A percentile compares a stretch with the other conserved stretches of the same genome.
Evolutionary conservation across 768 basidiomycete genomes (phyloP).

Genomic region (Tulasnella calospora): DNA sequence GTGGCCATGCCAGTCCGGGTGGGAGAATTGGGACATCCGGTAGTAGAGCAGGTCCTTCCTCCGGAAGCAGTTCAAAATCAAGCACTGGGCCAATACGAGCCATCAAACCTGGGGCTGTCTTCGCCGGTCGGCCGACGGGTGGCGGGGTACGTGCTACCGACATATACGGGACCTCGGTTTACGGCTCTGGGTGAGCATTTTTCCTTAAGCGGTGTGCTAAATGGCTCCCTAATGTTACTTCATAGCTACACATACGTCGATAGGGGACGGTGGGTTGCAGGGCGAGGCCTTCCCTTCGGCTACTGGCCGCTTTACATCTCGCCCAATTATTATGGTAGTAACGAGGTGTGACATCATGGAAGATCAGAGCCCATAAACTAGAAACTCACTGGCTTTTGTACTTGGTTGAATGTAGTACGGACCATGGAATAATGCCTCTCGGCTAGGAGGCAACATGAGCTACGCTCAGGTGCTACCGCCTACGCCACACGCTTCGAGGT

Average conservation of each 20-base stretch:
- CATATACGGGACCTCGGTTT: constrained; percentile 12
- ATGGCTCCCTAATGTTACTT: no score
- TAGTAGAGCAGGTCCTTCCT: not conserved
- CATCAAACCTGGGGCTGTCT: constrained; percentile 9
- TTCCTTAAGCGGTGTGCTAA: not conserved
- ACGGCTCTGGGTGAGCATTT: constrained; percentile 15
- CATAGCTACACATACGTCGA: not conserved
- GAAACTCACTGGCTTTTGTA: not conserved
- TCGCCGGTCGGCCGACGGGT: constrained; percentile 15
- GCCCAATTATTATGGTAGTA: constrained; percentile 21
- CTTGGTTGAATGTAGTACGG: constrained; percentile 10
- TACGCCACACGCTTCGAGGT: not conserved
- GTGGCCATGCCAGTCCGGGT: no score
- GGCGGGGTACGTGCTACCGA: constrained; percentile 1
- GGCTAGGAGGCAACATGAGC: constrained; percentile 19
- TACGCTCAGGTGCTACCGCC: constrained; percentile 7
- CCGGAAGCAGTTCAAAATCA: not conserved
- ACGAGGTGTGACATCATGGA: constrained; percentile 13
- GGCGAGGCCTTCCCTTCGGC: constrained; percentile 23
- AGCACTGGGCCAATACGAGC: not conserved
- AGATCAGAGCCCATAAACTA: not conserved
- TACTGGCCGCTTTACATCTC: constrained; percentile 23
- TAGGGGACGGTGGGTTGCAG: not conserved
- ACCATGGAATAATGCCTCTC: constrained; percentile 24
- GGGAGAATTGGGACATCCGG: not conserved